These are phyloP conservation scores for Wickerhamia fluorescens DNA, from an alignment of 805 yeast genomes.

Conservation along the genomic window DNA sequence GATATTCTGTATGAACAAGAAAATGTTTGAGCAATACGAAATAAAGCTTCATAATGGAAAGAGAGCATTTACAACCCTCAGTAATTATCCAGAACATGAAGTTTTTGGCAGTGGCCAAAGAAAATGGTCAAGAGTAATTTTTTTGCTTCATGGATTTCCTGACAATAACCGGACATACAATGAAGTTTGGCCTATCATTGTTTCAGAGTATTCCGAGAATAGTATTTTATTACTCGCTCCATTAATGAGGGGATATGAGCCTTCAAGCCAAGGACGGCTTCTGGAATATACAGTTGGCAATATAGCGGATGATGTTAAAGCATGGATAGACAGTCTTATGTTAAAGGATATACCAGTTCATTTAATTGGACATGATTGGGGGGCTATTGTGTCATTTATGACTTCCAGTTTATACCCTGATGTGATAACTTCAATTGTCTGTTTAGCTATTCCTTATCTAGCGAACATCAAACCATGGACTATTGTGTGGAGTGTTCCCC, in stretches of 20 bases:
- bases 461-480: conserved; percentile 21
- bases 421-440: conserved; percentile 21
- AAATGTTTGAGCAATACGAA: conserved; percentile 1
- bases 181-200: conserved; percentile 16
- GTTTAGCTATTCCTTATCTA: conserved; percentile 35
- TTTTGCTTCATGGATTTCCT: conserved; percentile 21
- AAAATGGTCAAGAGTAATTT: conserved; percentile 5
- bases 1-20: too few relatives aligned
- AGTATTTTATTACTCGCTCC: conserved; percentile 26
- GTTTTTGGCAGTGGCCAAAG: conserved; percentile 9
- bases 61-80: conserved; percentile 15
- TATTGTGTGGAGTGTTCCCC: conserved; percentile 22
- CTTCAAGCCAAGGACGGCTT: conserved; percentile 18
- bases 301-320: conserved; percentile 26
- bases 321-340: conserved; percentile 23
- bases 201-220: conserved; percentile 10
- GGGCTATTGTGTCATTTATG: conserved; percentile 31
- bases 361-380: conserved; percentile 40
- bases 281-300: conserved; percentile 20
- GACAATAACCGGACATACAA: conserved; percentile 26
- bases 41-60: conserved; percentile 8
- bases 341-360: conserved; percentile 21
- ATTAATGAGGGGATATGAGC: conserved; percentile 31
- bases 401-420: conserved; percentile 30
- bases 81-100: conserved; percentile 10